Conservation (phyloP, 2,329 filamentous ascomycete species). For the Delphinella strobiligena region DNA sequence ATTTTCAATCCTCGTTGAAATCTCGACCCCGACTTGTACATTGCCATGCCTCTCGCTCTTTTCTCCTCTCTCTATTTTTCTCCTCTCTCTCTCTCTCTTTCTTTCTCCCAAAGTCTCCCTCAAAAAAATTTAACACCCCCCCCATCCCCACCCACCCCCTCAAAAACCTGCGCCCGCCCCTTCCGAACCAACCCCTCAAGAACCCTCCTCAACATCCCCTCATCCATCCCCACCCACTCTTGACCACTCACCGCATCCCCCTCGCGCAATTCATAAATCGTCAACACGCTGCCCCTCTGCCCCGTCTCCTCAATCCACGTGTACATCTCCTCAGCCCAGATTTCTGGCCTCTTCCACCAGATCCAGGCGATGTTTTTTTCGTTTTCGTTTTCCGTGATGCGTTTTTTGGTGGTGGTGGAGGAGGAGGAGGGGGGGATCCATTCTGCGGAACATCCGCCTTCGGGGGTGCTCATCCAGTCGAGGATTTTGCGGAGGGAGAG, state of each 20-base stretch:
- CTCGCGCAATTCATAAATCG: constrained; percentile 80
- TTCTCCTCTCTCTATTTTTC: background rate
- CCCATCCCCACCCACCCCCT: constrained; percentile 57
- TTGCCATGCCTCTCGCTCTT: background rate
- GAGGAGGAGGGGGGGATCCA: constrained; percentile 35
- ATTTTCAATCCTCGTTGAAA: too few relatives aligned
- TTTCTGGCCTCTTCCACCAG: constrained; percentile 77
- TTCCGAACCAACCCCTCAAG: constrained; percentile 74
- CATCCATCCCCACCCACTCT: constrained; percentile 49
- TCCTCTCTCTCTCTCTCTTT: background rate
- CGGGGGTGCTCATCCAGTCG: constrained; percentile 41
- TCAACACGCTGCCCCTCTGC: constrained; percentile 80
- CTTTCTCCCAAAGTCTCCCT: constrained; percentile 16
- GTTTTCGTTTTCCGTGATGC: constrained; percentile 14
- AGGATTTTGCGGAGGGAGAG: constrained; percentile 42
- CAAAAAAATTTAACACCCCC: constrained; percentile 95
- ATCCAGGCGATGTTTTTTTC: constrained; percentile 55
- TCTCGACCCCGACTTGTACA: too few relatives aligned
- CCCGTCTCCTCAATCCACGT: constrained; percentile 76
- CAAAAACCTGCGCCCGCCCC: constrained; percentile 89
- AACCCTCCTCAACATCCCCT: constrained; percentile 65
- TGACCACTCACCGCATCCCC: constrained; percentile 61
- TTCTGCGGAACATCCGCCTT: constrained; percentile 50
- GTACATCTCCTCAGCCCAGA: constrained; percentile 74
- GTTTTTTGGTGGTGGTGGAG: constrained; percentile 12